Evolutionary conservation across 225 moss, liverwort and hornwort species (phyloP).

Genomic region (Straminergon stramineum): DNA sequence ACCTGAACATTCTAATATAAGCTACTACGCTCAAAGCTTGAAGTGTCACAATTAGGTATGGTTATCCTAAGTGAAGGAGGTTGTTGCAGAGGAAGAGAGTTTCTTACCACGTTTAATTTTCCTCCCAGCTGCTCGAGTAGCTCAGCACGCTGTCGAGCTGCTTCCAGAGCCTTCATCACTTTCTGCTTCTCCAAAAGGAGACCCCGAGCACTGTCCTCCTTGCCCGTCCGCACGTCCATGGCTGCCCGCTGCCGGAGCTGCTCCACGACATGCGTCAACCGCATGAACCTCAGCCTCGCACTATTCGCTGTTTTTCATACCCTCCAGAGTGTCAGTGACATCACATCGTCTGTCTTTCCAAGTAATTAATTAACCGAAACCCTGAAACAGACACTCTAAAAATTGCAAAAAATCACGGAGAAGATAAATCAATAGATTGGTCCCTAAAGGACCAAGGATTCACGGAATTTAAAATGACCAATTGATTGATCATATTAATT

Average conservation of each 20-base stretch:
- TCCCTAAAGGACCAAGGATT: neutral
- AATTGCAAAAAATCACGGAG: neutral
- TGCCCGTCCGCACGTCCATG: slow-evolving; percentile 61
- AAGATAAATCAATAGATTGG: neutral
- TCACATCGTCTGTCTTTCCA: neutral
- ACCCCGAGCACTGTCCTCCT: slow-evolving; percentile 60
- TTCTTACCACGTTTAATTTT: slow-evolving; percentile 75
- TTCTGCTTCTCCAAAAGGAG: slow-evolving; percentile 83
- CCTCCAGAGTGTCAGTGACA: neutral
- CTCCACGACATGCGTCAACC: slow-evolving; percentile 82
- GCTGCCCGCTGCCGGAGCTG: slow-evolving; percentile 79
- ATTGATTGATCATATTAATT: neutral
- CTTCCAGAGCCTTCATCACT: slow-evolving; percentile 85
- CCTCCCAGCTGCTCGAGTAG: slow-evolving; percentile 63
- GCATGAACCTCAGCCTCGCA: slow-evolving; percentile 80
- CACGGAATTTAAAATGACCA: neutral
- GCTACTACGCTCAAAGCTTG: neutral
- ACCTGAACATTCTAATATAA: neutral
- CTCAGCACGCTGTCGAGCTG: slow-evolving; percentile 61
- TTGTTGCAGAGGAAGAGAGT: neutral
- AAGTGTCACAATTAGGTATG: neutral
- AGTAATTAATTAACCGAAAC: neutral
- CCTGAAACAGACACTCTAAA: neutral
- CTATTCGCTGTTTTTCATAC: slow-evolving; percentile 40
- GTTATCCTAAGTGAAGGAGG: neutral